phyloP scores from a whole-genome alignment of 2,329 filamentous ascomycete genomes.

The Xylaria sp. region DNA sequence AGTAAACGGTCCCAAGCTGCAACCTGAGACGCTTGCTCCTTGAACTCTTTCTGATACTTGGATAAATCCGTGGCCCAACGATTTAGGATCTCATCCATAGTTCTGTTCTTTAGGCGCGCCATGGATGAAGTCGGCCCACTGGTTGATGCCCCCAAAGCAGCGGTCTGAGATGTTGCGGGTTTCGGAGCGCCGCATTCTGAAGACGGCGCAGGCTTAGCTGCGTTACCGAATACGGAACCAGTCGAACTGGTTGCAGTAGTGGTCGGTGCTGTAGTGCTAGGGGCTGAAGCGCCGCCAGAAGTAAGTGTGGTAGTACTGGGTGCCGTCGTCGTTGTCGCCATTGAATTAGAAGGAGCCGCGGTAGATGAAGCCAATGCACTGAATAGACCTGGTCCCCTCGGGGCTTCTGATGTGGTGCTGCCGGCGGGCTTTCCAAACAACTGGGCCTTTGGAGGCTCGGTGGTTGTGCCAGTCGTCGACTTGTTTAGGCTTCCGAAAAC shows the following conservation, averaged over 20 bases:
- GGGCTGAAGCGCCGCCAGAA: conserved; percentile 41
- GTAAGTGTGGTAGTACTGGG: conserved; percentile 46
- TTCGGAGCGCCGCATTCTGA: conserved; percentile 47
- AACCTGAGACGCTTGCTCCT: conserved; percentile 86
- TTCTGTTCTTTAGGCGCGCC: conserved; percentile 95
- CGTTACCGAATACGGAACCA: conserved; percentile 47
- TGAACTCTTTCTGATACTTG: conserved; percentile 97
- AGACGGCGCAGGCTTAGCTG: conserved; percentile 50
- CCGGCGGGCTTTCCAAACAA: conserved; percentile 38
- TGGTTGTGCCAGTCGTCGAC: conserved; percentile 40
- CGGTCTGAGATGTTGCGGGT: conserved; percentile 39
- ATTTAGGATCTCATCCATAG: conserved; percentile 98
- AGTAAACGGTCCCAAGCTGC: conserved; percentile 91
- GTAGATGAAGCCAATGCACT: conserved; percentile 44
- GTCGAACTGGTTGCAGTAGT: conserved; percentile 50
- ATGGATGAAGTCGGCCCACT: conserved; percentile 84
- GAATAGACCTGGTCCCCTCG: conserved; percentile 49
- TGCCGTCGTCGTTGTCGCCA: conserved; percentile 14
- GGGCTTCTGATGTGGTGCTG: conserved; percentile 45
- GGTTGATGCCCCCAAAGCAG: conserved; percentile 76
- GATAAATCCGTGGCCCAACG: conserved; percentile 95
- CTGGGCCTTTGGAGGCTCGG: conserved; percentile 48
- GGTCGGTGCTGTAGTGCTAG: conserved; percentile 43
- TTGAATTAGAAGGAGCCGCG: conserved; percentile 38
- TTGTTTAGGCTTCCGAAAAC: conserved; percentile 42